Base-by-base conservation (phyloP, 2,329 filamentous ascomycete genomes). In the Claviceps capensis region DNA sequence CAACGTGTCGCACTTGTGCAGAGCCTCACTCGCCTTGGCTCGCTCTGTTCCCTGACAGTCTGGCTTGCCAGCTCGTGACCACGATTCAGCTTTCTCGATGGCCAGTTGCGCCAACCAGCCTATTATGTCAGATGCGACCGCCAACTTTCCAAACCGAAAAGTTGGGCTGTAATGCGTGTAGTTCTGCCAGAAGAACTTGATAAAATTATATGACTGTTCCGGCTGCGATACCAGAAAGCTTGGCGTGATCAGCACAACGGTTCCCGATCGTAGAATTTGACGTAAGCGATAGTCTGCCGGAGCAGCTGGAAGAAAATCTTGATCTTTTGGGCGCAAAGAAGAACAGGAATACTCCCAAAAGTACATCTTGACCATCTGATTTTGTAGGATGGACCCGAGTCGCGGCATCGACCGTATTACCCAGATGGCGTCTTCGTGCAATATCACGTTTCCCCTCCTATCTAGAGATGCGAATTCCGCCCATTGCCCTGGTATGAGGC, bases 401-500 rank as follows among this genome's bases (percentile, higher is more conserved):
- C 57, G 54, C 1, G 73, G 71, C 47, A 77, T 67, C 2, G 63
- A 62, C 7, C 70, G 64, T 5, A 74, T 54, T 5, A 61, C 60
- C 59, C 63, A 65, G 9, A 67, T 55, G 4, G 64, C 63, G 13
- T 67, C 62, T 58, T 76, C 72, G 53, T 78, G 72, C 3, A 78
- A 60, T 38, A 78, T 70, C 11, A 77, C 60, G 48, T 59, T 55
- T 19, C 66, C 62, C 43, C 58, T 49, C 43, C 58, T 49, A 0
- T 58, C 52, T 3, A 57, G 54, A 17, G 61, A 62, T 8, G 62
- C 34, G 54, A 81, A 79, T 17, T 62, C 64, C 4, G 61, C 55
- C 77, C 77, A 81, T 8, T 73, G 66, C 1, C 76, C 76, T 5
- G 66, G 38, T 1, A 60, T 59, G 13, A 69, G 58, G 47, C 69